Evolutionary conservation across 768 basidiomycete species (phyloP), one percentile per base, ranked within the genome.

Genomic region (Peribolospora baueri): DNA sequence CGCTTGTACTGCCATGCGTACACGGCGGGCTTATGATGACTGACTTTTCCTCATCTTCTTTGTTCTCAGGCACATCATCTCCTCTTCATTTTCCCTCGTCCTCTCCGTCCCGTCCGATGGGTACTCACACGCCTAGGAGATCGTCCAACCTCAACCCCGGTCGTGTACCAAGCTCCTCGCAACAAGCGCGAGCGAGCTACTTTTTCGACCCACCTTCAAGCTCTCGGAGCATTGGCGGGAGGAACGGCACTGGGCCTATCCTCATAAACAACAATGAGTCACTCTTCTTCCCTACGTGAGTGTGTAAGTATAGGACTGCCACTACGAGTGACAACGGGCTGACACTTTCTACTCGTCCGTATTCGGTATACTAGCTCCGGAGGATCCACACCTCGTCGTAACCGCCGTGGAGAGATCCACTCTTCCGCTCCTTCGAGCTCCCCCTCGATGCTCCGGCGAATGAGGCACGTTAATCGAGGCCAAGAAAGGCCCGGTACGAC

Each of bases 341-440:
- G 9, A 45, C 5, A 11, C 39, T 6, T 14, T 42, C 14, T 6
- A 14, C 41, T 14, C 8, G 3, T 40, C 3, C 4, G 2, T 3
- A 9, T 5, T 49, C 25, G 11, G 14, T 49, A 36, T 0, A 5
- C 6, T 43, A 60, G 57, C 3, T 56, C 61, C 46, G 62, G 58
- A 50, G 55, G 65, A 2, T 68, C 73, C 6, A 82, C 83, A 0
- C 83, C 77, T 25, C 68, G 77, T 10, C 77, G 74, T 63, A 81
- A 81, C 61, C 74, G 79, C 42, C 76, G 88, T 42, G 87, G 88
- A 3, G 88, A 93, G 62, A 90, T 93, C 45, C 86, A 90, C 65
- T 87, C 87, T 5, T 81, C 84, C 69, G 75, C 56, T 58, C 82
- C 64, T 73, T 78, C 51, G 73, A 60, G 40, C 46, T 54, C 51